Evolutionary conservation across 257 asterid species (phyloP).

Genomic region (Solanum pinnatisectum): DNA sequence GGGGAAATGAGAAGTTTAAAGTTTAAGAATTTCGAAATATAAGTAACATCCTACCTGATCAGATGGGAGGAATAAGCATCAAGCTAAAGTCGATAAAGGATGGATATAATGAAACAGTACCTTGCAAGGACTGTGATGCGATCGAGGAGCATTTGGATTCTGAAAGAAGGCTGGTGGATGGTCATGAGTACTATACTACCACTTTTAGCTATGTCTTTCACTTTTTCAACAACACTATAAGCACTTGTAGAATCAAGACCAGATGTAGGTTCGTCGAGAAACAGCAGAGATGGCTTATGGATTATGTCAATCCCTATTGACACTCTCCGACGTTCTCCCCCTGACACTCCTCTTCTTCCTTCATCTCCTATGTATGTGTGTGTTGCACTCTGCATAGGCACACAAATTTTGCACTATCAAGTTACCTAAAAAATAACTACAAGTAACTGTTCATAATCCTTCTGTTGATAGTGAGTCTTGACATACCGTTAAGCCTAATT

Average conservation of each 20-base stretch:
- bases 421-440: not conserved
- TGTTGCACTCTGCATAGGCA: constrained; percentile 39
- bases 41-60: too few species aligned
- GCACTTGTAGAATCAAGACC: constrained; percentile 92
- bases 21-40: too few species aligned
- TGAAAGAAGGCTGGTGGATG: constrained; percentile 78
- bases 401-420: not conserved
- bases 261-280: constrained; percentile 82
- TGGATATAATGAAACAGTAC: constrained; percentile 11
- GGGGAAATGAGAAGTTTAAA: too few species aligned
- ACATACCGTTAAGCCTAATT: constrained; percentile 65
- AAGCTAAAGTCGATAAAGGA: not conserved
- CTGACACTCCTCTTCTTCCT: constrained; percentile 73
- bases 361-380: constrained; percentile 81
- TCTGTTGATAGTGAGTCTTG: not conserved
- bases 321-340: constrained; percentile 78
- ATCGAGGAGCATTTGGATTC: constrained; percentile 79
- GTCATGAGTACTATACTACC: constrained; percentile 85
- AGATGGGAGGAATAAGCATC: too few species aligned
- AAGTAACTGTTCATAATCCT: not conserved
- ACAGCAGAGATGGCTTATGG: constrained; percentile 79
- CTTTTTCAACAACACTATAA: constrained; percentile 74
- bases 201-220: constrained; percentile 62
- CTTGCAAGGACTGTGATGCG: constrained; percentile 67
- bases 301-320: constrained; percentile 80